Base-by-base conservation (phyloP, 768 basidiomycete genomes). In the Amanita pallidorosea region DNA sequence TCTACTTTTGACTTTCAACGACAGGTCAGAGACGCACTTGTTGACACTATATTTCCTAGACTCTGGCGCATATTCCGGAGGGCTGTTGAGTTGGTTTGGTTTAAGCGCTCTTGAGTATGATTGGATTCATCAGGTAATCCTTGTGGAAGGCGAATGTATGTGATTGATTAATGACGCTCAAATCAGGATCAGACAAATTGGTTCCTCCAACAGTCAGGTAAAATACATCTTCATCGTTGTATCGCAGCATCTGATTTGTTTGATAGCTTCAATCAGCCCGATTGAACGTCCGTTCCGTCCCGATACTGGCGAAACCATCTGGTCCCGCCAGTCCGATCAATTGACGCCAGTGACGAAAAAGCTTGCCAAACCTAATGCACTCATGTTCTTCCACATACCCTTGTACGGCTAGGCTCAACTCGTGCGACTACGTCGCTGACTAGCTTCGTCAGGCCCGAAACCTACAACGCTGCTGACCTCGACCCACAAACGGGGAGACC, bases 331-430 rank as follows among this genome's bases (percentile, higher is more conserved):
- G 56, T 63, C 65, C 29, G 78, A 74, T 34, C 85, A 85, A 63
- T 60, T 83, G 44, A 70, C 76, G 0, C 81, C 86, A 0, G 61
- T 71, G 45, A 64, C 66, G 20, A 66, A 68, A 58, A 73, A 71
- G 50, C 71, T 93, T 2, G 89, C 88, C 4, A 98, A 96, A 65
- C 95, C 95, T 1, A 97, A 97, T 59, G 95, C 91, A 0, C 65
- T 98, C 57, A 88, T 91, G 86, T 96, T 95, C 69, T 97, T 96
- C 81, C 95, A 98, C 57, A 98, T 99, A 43, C 95, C 95, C 47
- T 61, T 97, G 85, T 89, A 61, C 18, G 83, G 71, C 18, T 43
- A 22, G 27, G 47, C 0, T 23, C 9, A 25, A 29, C 54, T 25
- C 7, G 34, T 49, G 11, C 25, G 23, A 27, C 20, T 33, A 35